Conservation (phyloP, 1,284 basidiomycete species). For the Porogramme epimiltina region DNA sequence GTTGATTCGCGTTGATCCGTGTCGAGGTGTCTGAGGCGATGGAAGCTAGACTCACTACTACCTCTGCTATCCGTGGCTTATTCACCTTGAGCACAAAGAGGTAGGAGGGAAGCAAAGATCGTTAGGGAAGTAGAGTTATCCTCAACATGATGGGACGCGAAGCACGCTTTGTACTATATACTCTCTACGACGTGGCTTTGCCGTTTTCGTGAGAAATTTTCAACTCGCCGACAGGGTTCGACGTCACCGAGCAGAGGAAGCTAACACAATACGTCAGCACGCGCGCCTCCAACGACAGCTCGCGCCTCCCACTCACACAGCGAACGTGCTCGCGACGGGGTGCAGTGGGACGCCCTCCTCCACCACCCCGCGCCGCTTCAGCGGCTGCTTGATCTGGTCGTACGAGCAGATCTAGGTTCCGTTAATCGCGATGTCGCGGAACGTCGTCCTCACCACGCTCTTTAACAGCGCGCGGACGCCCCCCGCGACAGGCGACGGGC, state of each 20-base stretch:
- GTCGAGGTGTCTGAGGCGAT: no score
- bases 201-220: no score
- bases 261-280: slow-evolving; percentile 12
- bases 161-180: no score
- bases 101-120: no score
- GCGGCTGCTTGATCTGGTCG: slow-evolving; percentile 40
- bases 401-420: slow-evolving; percentile 42
- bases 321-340: slow-evolving; percentile 38
- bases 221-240: slow-evolving; percentile 39
- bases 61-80: no score
- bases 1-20: no score
- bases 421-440: slow-evolving; percentile 38
- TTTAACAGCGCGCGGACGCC: slow-evolving; percentile 38
- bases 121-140: no score
- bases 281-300: not conserved
- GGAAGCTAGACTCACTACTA: no score
- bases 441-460: slow-evolving; percentile 39
- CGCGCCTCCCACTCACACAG: slow-evolving; percentile 36
- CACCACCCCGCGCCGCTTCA: slow-evolving; percentile 36
- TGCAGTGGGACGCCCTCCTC: slow-evolving; percentile 38
- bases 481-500: slow-evolving; percentile 21
- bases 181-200: no score
- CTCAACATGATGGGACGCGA: no score
- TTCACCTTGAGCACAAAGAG: no score
- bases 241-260: slow-evolving; percentile 41